Evolutionary conservation across 495 filamentous ascomycete species (phyloP), one percentile per base, ranked within the genome.

Genomic region (Hyaloscypha variabilis): DNA sequence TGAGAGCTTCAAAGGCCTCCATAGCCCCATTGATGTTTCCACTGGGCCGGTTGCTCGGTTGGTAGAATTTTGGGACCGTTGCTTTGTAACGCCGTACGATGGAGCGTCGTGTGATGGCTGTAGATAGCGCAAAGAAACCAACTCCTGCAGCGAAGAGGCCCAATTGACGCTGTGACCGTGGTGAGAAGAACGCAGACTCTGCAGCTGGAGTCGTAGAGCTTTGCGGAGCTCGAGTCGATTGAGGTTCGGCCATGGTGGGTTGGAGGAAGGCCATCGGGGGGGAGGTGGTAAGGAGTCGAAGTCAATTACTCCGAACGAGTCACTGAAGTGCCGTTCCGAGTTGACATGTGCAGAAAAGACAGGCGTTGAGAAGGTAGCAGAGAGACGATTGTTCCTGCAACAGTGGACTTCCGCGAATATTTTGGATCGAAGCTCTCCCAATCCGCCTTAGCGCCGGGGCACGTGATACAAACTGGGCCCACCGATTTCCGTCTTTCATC

Each of bases 1-100:
- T 88, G 13, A 97, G 78, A 6, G 93, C 93, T 74, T 94, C 88
- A 51, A 92, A 72, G 0, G 93, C 93, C 78, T 54, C 89, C 84
- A 69, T 77, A 26, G 63, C 64, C 19, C 65, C 68, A 56, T 72
- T 78, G 67, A 75, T 69, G 52, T 72, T 57, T 65, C 69, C 55
- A 71, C 70, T 71, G 66, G 68, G 70, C 61, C 73, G 73, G 67
- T 84, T 87, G 72, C 83, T 87, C 50, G 78, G 85, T 19, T 87
- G 79, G 79, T 87, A 93, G 81, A 85, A 92, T 58, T 83, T 84
- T 6, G 91, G 90, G 57, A 82, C 75, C 17, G 82, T 76, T 5
- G 77, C 74, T 46, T 78, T 76, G 62, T 77, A 79, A 60, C 90
- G 87, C 23, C 82, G 82, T 28, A 72, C 58, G 55, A 90, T 77